These are phyloP conservation scores for Acephala macrosclerotiorum DNA, from an alignment of 2,329 filamentous ascomycete genomes.

Conservation along the genomic window DNA sequence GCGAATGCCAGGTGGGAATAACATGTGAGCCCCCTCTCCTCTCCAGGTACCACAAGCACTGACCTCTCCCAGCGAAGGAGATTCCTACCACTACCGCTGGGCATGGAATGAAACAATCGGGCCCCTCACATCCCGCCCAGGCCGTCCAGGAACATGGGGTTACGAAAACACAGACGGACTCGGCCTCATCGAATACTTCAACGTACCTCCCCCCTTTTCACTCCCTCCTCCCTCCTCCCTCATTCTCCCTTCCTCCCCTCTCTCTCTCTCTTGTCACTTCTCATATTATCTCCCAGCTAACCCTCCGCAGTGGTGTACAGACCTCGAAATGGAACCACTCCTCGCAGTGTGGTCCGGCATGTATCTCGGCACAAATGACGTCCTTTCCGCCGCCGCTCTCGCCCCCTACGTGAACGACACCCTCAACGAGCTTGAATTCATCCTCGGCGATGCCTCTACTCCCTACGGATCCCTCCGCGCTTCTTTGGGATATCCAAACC, in stretches of 20 bases:
- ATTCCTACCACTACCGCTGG: conserved; percentile 39
- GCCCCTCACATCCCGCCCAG: conserved; percentile 43
- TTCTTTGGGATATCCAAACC: conserved; percentile 55
- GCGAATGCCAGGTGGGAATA: conserved; percentile 71
- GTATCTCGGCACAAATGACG: conserved; percentile 47
- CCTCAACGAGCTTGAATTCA: conserved; percentile 59
- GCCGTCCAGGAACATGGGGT: conserved; percentile 52
- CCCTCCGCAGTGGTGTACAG: conserved; percentile 50
- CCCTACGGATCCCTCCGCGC: conserved; percentile 55
- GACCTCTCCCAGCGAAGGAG: conserved; percentile 43
- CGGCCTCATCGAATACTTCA: conserved; percentile 57
- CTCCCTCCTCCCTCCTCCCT: no score
- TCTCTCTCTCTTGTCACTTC: no score
- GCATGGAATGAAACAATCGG: conserved; percentile 51
- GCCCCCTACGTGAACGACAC: conserved; percentile 55
- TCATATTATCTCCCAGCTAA: background rate
- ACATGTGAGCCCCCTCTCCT: conserved; percentile 50
- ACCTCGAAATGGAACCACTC: conserved; percentile 54
- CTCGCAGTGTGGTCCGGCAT: conserved; percentile 57
- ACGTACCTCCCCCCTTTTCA: conserved; percentile 15
- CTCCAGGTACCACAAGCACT: conserved; percentile 26
- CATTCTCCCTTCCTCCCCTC: no score
- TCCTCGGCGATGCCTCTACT: conserved; percentile 52
- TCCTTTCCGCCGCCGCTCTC: conserved; percentile 51
- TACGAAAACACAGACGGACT: conserved; percentile 54